Conservation (phyloP, 768 basidiomycete genomes). For the Trametes cinnabarina region DNA sequence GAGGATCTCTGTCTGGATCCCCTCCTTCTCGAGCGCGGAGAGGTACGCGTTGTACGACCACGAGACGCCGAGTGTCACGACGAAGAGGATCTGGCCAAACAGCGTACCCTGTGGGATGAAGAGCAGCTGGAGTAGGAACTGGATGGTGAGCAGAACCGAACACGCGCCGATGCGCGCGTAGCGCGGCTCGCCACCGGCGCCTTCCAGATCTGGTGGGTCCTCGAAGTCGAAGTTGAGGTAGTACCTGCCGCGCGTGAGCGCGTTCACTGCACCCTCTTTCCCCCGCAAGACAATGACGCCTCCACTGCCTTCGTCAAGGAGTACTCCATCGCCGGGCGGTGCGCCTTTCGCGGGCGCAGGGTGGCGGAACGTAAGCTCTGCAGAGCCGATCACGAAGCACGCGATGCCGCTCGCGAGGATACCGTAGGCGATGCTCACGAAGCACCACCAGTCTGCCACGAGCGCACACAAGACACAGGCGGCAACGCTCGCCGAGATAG, state of each 20-base stretch:
- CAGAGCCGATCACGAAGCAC: slow-evolving; percentile 15
- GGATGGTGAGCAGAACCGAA: slow-evolving; percentile 11
- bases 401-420: slow-evolving; percentile 15
- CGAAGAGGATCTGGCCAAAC: slow-evolving; percentile 19
- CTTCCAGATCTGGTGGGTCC: too few species aligned
- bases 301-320: slow-evolving; percentile 1
- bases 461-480: slow-evolving; percentile 11
- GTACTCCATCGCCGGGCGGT: slow-evolving; percentile 7
- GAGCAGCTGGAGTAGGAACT: slow-evolving; percentile 16
- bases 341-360: slow-evolving; percentile 12
- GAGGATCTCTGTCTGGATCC: slow-evolving; percentile 15
- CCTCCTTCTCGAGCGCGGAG: slow-evolving; percentile 17
- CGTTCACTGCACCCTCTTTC: slow-evolving; percentile 11
- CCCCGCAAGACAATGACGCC: slow-evolving; percentile 16
- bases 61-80: slow-evolving; percentile 14
- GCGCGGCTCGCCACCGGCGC: slow-evolving; percentile 1
- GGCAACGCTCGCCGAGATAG: slow-evolving; percentile 6
- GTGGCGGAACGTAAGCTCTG: slow-evolving; percentile 9
- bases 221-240: neutral
- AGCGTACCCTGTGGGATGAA: slow-evolving; percentile 18
- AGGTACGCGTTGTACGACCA: slow-evolving; percentile 20
- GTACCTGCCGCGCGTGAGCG: slow-evolving; percentile 18
- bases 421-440: slow-evolving; percentile 12
- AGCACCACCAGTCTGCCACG: slow-evolving; percentile 17
- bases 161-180: slow-evolving; percentile 9